Evolutionary conservation across 768 basidiomycete genomes (phyloP).

Genomic region (Rubroboletus pulcherrimus): DNA sequence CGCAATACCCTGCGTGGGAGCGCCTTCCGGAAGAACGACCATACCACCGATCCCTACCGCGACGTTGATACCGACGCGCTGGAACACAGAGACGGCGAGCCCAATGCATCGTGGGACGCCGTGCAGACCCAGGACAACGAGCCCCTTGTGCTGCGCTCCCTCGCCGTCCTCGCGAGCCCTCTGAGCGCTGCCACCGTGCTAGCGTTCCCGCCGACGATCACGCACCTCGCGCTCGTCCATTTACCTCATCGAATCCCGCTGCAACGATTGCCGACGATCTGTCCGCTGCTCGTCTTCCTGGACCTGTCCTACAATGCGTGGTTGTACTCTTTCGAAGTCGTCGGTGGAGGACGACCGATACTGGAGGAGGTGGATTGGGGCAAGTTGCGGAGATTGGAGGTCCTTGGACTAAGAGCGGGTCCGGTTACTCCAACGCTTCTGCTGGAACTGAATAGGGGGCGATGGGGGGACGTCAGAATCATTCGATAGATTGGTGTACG

Average conservation of each 20-base stretch:
- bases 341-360: conserved; percentile 24
- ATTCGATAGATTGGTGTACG: conserved; percentile 32
- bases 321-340: conserved; percentile 22
- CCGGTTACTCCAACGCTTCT: conserved; percentile 40
- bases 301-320: conserved; percentile 68
- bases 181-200: conserved; percentile 44
- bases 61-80: neutral
- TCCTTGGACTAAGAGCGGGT: conserved; percentile 58
- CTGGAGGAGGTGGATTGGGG: conserved; percentile 57
- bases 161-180: conserved; percentile 49
- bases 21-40: conserved; percentile 32
- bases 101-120: conserved; percentile 41
- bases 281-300: conserved; percentile 58
- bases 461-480: conserved; percentile 63
- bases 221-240: conserved; percentile 55
- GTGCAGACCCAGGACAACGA: conserved; percentile 28
- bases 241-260: conserved; percentile 47
- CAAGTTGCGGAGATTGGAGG: conserved; percentile 48
- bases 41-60: neutral
- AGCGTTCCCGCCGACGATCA: conserved; percentile 60
- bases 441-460: conserved; percentile 49
- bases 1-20: conserved; percentile 41
- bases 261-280: conserved; percentile 53
- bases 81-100: neutral
- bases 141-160: conserved; percentile 36